Base-by-base conservation (phyloP, 1,284 basidiomycete species). In the Boletus albobrunnescens region DNA sequence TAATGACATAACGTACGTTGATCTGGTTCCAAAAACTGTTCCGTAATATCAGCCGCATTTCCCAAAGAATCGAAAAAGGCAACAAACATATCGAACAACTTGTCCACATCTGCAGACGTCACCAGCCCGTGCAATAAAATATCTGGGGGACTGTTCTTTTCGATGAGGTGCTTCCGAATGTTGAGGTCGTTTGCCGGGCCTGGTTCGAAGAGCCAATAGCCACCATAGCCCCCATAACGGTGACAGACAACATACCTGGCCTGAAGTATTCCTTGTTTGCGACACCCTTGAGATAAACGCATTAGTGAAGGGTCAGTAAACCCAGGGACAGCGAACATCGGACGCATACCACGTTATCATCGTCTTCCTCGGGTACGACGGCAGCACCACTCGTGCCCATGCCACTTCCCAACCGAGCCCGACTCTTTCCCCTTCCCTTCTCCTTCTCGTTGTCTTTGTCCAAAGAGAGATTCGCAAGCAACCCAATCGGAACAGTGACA, bases 191-290 rank as follows among this genome's bases (percentile, higher is more conserved):
- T 81, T 3, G 82, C 81, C 32, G 86, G 84, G n/a, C 83, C 82
- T 81, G 54, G 24, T 31, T 17, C 36, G 4, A 19, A n/a, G n/a
- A n/a, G 3, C 49, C 36, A 40, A 36, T 39, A 32, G 43, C 10
- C 10, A 31, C 12, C 14, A 4, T 3, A 5, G 4, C 12, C 14
- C 16, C 1, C 10, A 20, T 6, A 4, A 31, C 6, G 7, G 26
- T 2, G 4, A 24, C 2, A 17, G 26, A 56, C 1, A 19, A 65
- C 68, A 53, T 59, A 76, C 86, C 87, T 26, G 87, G 87, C 71
- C 80, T 75, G 72, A 92, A 93, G 64, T 87, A 93, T 43, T 76
- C 80, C 63, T 82, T 83, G 58, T 87, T 90, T 24, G 90, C 90
- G 30, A 92, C 82, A 17, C 90, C 63, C 66, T 64, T 26, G 26